phyloP scores from a whole-genome alignment of 2,329 filamentous ascomycete genomes.

The Dothideomycetidae sp. region DNA sequence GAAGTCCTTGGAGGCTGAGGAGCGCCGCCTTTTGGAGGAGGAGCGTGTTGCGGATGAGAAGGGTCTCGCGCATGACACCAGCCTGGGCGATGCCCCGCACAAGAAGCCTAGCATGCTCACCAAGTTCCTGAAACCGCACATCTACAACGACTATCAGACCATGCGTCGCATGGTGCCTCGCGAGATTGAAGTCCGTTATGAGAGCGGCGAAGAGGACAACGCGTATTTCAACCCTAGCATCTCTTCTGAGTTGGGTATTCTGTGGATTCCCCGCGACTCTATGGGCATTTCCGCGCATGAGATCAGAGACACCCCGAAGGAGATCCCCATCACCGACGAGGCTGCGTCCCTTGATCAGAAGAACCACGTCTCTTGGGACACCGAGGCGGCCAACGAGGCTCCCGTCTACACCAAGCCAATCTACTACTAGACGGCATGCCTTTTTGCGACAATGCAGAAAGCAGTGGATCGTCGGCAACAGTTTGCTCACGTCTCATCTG shows the following conservation, averaged over 20 bases:
- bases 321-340: conserved; percentile 70
- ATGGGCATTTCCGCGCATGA: conserved; percentile 66
- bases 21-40: conserved; percentile 22
- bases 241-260: conserved; percentile 44
- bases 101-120: conserved; percentile 45
- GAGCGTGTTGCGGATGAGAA: conserved; percentile 21
- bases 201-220: conserved; percentile 45
- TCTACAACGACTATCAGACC: conserved; percentile 56
- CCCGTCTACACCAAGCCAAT: conserved; percentile 46
- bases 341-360: conserved; percentile 58
- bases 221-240: conserved; percentile 66
- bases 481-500: no score
- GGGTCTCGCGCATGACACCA: conserved; percentile 18
- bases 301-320: conserved; percentile 52
- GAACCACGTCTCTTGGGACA: conserved; percentile 48
- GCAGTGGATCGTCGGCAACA: no score
- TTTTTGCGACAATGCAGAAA: no score
- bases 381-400: conserved; percentile 38
- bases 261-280: conserved; percentile 75
- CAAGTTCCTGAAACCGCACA: conserved; percentile 60
- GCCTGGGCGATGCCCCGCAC: conserved; percentile 22
- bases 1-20: conserved; percentile 25
- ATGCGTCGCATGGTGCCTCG: conserved; percentile 56
- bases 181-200: conserved; percentile 44
- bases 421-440: conserved; percentile 37